Evolutionary conservation across 768 basidiomycete genomes (phyloP), one percentile per base, ranked within the genome.

Genomic region (Pisolithus marmoratus): DNA sequence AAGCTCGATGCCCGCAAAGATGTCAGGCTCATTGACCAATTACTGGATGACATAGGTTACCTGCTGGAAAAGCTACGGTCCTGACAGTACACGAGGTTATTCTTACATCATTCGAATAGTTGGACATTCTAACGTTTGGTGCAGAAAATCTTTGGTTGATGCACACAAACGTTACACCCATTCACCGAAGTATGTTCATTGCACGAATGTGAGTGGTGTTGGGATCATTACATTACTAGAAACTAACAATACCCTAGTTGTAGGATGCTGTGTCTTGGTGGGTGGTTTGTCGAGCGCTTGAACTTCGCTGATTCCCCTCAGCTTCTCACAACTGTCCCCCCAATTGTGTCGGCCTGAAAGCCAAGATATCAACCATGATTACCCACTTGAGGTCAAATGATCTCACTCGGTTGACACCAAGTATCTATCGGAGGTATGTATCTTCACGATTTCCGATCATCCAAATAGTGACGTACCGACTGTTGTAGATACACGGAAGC

Each of bases 231-330:
- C 7, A 22, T 27, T 5, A 47, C 52, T 58, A n/a, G 34, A 41
- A 24, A 31, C 22, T 6, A 8, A n/a, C 12, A 34, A 6, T 43
- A 50, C 31, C 20, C 36, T 38, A 82, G 81, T n/a, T 81, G 77
- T 56, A 68, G 72, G 53, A 68, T 71, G 8, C 55, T 82, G 7
- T 76, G 74, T 51, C 59, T 82, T 29, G 54, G 82, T 82, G 60
- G 45, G 77, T 72, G 15, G n/a, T 38, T 37, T 44, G 17, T 29
- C n/a, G 26, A 51, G 31, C 24, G 37, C 15, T 8, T n/a, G 29
- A 17, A 34, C 48, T 22, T 15, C 7, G 5, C 36, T 34, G n/a
- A n/a, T 44, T 38, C 40, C 23, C 34, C 6, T 40, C 22, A 72
- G 71, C 72, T 48, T 73, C 61, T 3, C 66, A 71, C 53, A 76